Evolutionary conservation across 805 yeast genomes (phyloP), one percentile per base, ranked within the genome.

Genomic region (Kazachstania bromeliacearum): DNA sequence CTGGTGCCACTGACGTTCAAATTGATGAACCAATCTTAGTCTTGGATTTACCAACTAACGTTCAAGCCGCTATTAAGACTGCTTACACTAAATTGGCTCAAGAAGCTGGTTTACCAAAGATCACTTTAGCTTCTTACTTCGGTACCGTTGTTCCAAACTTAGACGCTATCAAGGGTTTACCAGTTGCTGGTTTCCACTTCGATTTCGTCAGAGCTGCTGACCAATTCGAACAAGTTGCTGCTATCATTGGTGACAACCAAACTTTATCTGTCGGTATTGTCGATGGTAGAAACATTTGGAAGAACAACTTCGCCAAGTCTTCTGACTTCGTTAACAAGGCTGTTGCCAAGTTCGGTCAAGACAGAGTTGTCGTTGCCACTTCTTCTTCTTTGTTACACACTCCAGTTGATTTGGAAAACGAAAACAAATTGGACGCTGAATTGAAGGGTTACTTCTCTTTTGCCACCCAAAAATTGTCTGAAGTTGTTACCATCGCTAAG

Each of bases 261-360:
- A 68, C 72, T 46, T 73, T 92, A 60, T 89, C 97, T 44, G 95
- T 82, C 50, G 98, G 98, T 85, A 76, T 92, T 56, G 88, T 92
- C 59, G 94, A 87, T 59, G 98, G 98, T 71, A 87, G 98, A 78
- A 92, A 92, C 80, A 85, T 92, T 70, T 92, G 98, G 98, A 92
- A 92, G 78, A 81, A 94, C 66, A 82, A 92, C 74, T 85, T 81
- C 60, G 64, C 92, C 59, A 77, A 78, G 69, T 94, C 98, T 51
- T 69, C 87, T 60, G 83, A 68, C 46, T 62, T 81, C 47, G 94
- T 85, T 55, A 71, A 80, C 63, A 73, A 76, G 66, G 96, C 95
- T 53, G 73, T 85, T 59, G 78, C 67, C 51, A 80, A 80, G 70
- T 69, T 92, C 53, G 96, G 96, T 64, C 70, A 75, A 46, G 88